Evolutionary conservation across 495 filamentous ascomycete genomes (phyloP), one percentile per base, ranked within the genome.

Genomic region (Peziza echinospora): DNA sequence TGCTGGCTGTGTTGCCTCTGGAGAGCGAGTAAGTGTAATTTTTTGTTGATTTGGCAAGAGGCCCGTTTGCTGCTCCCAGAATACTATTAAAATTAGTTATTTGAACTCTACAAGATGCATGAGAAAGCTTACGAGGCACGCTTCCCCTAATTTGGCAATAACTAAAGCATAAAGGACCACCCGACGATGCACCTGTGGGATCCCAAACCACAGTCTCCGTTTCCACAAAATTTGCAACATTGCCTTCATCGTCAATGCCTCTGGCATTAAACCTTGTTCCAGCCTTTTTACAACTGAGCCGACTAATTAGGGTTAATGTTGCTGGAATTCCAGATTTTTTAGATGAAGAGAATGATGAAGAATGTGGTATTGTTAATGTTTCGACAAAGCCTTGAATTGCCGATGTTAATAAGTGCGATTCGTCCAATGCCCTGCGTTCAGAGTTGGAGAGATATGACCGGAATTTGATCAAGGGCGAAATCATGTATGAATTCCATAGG

Each of bases 401-500:
- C 54, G 82, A 93, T 0, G 87, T 97, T 30, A 97, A 61, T 43
- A 97, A 81, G 43, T 82, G 73, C 43, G 85, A 93, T 2, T 68
- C 67, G 64, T 97, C 89, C 13, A 97, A 67, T 21, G 72, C 75
- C 21, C 65, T 66, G 46, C 77, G 78, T 47, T 94, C 85, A 16
- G 71, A 68, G 17, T 68, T 68, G 13, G 79, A 70, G 17, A 97
- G 65, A 16, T 82, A 73, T 11, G 78, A 84, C 22, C 89, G 77
- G 57, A 97, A 96, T 44, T 78, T 68, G 34, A 96, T 76, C 45
- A 97, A 70, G 6, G 91, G 86, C 47, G 78, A 71, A 49, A 97
- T 92, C 86, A 97, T 96, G 63, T 89, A 92, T 8, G 82, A 84
- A 53, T 97, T 97, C 89, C 89, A 97, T 23, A 97, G 63, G 63